Percentiles rank a stretch among this genome's conserved stretches.
These are phyloP conservation scores for Coniosporium tulheliwenetii DNA, from an alignment of 2,329 filamentous ascomycete genomes.

Conservation along the genomic window DNA sequence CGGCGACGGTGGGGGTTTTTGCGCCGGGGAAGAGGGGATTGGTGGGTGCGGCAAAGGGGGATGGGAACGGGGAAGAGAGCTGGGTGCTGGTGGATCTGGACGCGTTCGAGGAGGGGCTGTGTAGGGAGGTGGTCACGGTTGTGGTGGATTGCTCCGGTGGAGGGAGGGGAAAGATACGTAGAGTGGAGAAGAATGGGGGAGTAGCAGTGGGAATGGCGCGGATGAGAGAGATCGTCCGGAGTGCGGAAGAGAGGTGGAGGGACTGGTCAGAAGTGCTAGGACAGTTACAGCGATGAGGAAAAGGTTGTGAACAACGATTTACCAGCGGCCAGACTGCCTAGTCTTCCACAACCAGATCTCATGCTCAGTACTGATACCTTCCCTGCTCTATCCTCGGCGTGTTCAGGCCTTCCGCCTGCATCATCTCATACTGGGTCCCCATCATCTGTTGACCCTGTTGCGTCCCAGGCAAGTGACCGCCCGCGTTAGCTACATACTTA, in stretches of 20 bases:
- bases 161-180: conserved; percentile 42
- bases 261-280: conserved; percentile 24
- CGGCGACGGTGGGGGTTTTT: conserved; percentile 68
- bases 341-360: too few relatives aligned
- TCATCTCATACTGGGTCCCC: too few relatives aligned
- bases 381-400: too few relatives aligned
- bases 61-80: conserved; percentile 12
- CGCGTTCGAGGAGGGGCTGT: conserved; percentile 73
- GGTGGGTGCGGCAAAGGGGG: conserved; percentile 4
- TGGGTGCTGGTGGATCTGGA: conserved; percentile 86
- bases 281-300: too few relatives aligned
- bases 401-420: too few relatives aligned
- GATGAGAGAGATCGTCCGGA: conserved; percentile 41
- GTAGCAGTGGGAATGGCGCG: conserved; percentile 48
- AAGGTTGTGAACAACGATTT: too few relatives aligned
- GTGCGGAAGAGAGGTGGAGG: conserved; percentile 49
- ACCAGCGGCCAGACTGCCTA: too few relatives aligned
- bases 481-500: too few relatives aligned
- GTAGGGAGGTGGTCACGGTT: conserved; percentile 67
- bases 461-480: too few relatives aligned
- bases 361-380: too few relatives aligned
- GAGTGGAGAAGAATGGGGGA: conserved; percentile 75
- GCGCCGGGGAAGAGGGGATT: conserved; percentile 17
- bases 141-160: conserved; percentile 47
- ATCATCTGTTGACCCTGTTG: too few relatives aligned